Percentiles rank a stretch among this genome's conserved stretches.
Conservation (phyloP, 108 stramenopile genomes). For the Aurantiochytrium sp. region DNA sequence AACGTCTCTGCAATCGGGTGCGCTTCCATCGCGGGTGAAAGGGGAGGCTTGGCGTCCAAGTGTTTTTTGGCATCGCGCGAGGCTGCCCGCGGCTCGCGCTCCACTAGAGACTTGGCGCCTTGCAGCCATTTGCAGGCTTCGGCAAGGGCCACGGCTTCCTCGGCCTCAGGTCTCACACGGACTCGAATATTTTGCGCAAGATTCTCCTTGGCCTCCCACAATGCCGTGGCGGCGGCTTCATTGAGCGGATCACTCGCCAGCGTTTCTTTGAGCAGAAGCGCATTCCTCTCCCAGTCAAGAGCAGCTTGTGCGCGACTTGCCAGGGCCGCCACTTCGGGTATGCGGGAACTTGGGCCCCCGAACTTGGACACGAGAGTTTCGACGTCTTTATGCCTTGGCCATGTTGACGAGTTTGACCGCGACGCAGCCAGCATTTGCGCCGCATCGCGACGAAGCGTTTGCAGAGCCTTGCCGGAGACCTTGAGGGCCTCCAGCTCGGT, state of each 20-base stretch:
- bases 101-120: background rate
- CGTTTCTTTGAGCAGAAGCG: background rate
- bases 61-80: background rate
- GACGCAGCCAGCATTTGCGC: background rate
- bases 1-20: background rate
- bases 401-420: background rate
- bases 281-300: background rate
- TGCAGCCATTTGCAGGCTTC: background rate
- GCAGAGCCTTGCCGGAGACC: background rate
- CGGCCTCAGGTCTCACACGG: background rate
- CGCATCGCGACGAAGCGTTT: background rate
- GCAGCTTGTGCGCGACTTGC: background rate
- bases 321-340: background rate
- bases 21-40: background rate
- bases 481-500: background rate
- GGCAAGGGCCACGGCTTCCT: background rate
- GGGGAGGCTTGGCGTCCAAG: background rate
- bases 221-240: background rate
- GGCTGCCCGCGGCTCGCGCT: background rate
- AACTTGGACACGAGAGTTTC: background rate
- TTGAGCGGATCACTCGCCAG: background rate
- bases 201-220: background rate
- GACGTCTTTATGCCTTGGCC: background rate
- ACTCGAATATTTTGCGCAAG: background rate
- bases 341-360: background rate